These are phyloP conservation scores for Albatrellus sp. DNA, from an alignment of 1,284 basidiomycete genomes.

Conservation along the genomic window DNA sequence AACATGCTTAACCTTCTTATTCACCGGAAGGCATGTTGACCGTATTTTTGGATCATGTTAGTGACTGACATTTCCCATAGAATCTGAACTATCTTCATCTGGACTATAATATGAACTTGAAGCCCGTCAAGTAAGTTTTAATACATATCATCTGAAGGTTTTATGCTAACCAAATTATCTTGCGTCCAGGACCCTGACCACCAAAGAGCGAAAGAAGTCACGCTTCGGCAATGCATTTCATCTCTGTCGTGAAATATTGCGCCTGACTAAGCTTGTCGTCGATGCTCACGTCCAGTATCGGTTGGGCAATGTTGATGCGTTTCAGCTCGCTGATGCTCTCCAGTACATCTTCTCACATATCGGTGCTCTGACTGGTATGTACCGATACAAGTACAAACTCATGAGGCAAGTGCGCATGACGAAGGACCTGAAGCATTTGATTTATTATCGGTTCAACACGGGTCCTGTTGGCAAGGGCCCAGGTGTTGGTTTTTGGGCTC, in stretches of 20 bases:
- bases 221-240: constrained; percentile 99
- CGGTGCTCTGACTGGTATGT: constrained; percentile 97
- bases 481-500: constrained; percentile 99
- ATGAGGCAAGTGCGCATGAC: constrained; percentile 99
- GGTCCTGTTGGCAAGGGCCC: constrained; percentile 99
- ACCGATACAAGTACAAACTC: constrained; percentile 98
- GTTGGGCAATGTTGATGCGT: constrained; percentile 96
- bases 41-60: background rate
- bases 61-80: constrained; percentile 23
- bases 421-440: constrained; percentile 97
- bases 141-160: background rate
- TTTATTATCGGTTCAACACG: constrained; percentile 98
- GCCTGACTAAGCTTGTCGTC: constrained; percentile 96
- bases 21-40: constrained; percentile 70
- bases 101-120: constrained; percentile 92
- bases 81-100: constrained; percentile 93
- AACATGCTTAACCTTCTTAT: constrained; percentile 99
- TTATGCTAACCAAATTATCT: background rate
- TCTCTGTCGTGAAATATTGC: constrained; percentile 92
- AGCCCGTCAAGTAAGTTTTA: constrained; percentile 82
- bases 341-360: constrained; percentile 98
- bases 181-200: constrained; percentile 77
- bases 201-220: constrained; percentile 99
- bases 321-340: constrained; percentile 96
- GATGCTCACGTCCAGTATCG: constrained; percentile 99